A percentile compares a stretch with the other conserved stretches of the same genome.
phyloP scores from a whole-genome alignment of 2,329 filamentous ascomycete genomes.

The Dothistroma pini region DNA sequence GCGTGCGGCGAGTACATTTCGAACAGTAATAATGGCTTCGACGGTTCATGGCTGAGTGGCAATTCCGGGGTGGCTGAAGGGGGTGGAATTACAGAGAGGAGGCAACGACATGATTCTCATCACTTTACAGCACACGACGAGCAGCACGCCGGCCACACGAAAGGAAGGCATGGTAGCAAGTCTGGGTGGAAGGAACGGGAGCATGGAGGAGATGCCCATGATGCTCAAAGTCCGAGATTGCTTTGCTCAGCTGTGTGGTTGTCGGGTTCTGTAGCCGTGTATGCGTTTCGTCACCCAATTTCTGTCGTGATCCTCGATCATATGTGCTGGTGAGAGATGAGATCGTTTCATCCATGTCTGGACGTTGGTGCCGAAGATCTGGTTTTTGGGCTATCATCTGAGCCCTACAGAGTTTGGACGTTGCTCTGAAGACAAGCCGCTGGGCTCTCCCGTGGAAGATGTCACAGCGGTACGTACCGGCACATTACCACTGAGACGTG shows the following conservation, averaged over 20 bases:
- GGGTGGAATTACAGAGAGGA: background rate
- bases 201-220: background rate
- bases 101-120: background rate
- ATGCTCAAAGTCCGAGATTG: background rate
- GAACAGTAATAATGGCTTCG: constrained; percentile 1
- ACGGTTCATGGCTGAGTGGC: constrained; percentile 2
- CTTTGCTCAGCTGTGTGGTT: background rate
- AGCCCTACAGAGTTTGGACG: background rate
- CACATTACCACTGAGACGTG: background rate
- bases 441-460: background rate
- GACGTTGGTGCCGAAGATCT: background rate
- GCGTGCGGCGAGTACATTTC: background rate
- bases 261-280: background rate
- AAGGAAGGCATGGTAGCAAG: constrained; percentile 1
- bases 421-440: background rate
- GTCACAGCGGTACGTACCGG: background rate
- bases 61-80: constrained; percentile 1
- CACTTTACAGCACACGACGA: background rate
- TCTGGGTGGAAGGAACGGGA: background rate
- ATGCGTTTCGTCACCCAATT: constrained; percentile 1
- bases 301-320: background rate
- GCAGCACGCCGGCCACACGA: constrained; percentile 7
- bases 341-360: background rate
- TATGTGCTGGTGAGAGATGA: background rate
- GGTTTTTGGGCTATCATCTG: background rate